Evolutionary conservation across 1,284 basidiomycete genomes (phyloP), one percentile per base, ranked within the genome.

Genomic region (Sanghuangporus sanghuang): DNA sequence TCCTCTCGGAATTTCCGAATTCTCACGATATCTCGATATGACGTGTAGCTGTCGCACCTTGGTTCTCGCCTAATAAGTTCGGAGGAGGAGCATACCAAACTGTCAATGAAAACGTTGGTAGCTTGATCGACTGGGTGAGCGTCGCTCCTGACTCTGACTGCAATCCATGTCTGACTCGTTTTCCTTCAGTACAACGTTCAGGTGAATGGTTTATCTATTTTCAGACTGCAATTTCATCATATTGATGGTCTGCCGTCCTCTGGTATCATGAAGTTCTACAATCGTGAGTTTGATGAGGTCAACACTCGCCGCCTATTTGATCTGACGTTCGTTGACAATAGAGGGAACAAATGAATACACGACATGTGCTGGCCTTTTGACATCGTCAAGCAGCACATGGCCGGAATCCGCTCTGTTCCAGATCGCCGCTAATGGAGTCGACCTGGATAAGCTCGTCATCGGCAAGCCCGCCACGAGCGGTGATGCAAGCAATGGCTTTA

Each of bases 401-500:
- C 85, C 85, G 6, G 54, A 78, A 62, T 76, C 77, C 0, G 71
- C 77, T 0, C 61, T 89, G n/a, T 88, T 89, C 76, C 79, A 89
- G 71, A 89, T 89, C 67, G 77, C 81, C 9, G 77, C 78, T 3
- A 80, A 75, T 54, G 85, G 85, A 42, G 78, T 88, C 5, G 69
- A 77, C 2, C 70, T 84, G 46, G 71, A 77, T 70, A 81, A 81
- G 72, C 69, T 81, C 46, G 80, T 84, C 61, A 84, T 89, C 62
- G 87, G 87, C 3, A 89, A 89, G 73, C 87, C 86, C 0, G 86
- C 77, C 0, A 70, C 72, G 3, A 44, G 75, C 5, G 71, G 76
- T 7, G 85, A 86, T 69, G 85, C 85, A 2, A 78, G 62, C 67
- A 86, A 80, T 67, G 87, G 87, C 3, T 87, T 77, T 69, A 85